Evolutionary conservation across 1,284 basidiomycete species (phyloP).

Genomic region (Leccinum brunneo-olivaceum): DNA sequence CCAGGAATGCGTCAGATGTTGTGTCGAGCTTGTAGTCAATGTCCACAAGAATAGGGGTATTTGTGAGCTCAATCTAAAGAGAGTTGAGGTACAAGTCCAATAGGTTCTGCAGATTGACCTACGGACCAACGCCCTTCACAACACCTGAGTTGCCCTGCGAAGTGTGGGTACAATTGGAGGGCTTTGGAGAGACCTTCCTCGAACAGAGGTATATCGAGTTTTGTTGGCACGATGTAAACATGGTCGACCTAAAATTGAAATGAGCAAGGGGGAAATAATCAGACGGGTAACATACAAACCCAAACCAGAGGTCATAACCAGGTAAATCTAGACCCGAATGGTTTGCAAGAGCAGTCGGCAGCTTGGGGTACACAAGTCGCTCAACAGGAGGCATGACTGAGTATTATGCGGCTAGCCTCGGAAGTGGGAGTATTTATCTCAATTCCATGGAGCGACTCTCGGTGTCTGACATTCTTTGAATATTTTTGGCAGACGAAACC

Average conservation of each 20-base stretch:
- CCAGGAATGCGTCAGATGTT: constrained; percentile 11
- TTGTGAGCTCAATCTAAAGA: constrained; percentile 22
- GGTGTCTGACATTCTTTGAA: too few species aligned
- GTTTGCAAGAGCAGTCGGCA: constrained; percentile 12
- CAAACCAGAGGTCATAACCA: constrained; percentile 21
- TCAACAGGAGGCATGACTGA: constrained; percentile 15
- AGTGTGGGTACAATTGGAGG: constrained; percentile 25
- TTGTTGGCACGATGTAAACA: constrained; percentile 24
- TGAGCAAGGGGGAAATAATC: background rate
- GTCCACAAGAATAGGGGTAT: constrained; percentile 14
- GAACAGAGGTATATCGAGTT: constrained; percentile 21
- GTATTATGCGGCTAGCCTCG: too few species aligned
- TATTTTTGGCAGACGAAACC: too few species aligned
- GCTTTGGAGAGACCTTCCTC: constrained; percentile 20
- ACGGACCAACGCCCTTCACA: constrained; percentile 25
- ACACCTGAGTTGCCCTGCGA: constrained; percentile 20
- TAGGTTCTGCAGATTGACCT: background rate
- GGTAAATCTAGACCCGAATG: constrained; percentile 15
- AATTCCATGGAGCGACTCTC: too few species aligned
- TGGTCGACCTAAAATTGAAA: constrained; percentile 18
- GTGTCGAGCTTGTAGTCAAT: constrained; percentile 7
- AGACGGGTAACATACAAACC: constrained; percentile 10
- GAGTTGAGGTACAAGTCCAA: constrained; percentile 3
- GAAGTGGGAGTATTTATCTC: too few species aligned
- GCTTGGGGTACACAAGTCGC: constrained; percentile 15